Percentiles rank a stretch among this genome's conserved stretches.
phyloP scores from a whole-genome alignment of 768 basidiomycete species.

The Lactifluus volemus region DNA sequence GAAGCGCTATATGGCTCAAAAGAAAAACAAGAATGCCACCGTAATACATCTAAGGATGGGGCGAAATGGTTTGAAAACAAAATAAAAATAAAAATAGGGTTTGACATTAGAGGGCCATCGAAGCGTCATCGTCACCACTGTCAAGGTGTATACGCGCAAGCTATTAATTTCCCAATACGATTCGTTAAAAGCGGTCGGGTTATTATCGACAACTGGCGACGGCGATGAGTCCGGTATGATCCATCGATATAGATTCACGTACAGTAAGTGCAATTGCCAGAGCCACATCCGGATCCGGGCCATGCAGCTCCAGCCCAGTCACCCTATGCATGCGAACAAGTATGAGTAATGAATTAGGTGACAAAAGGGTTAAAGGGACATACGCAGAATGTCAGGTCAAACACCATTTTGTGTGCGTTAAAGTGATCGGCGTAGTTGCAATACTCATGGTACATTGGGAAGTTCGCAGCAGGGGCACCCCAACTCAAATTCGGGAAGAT shows the following conservation, averaged over 20 bases:
- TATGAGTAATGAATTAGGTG: not conserved
- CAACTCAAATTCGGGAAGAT: constrained; percentile 24
- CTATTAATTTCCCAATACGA: constrained; percentile 68
- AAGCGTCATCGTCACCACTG: not conserved
- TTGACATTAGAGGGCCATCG: not conserved
- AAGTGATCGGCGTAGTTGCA: constrained; percentile 50
- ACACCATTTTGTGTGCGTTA: constrained; percentile 43
- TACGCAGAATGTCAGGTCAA: constrained; percentile 57
- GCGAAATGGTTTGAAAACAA: not conserved
- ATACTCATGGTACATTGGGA: constrained; percentile 31
- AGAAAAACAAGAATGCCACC: not conserved
- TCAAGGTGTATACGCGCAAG: constrained; percentile 43
- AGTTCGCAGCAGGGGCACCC: constrained; percentile 41
- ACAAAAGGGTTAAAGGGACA: constrained; percentile 22
- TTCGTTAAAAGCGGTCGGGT: constrained; percentile 47
- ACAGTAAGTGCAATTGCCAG: constrained; percentile 41
- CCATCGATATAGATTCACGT: constrained; percentile 22
- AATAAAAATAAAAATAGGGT: not conserved
- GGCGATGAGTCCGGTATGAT: not conserved
- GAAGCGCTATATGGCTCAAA: not conserved
- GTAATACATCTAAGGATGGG: not conserved
- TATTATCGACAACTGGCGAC: constrained; percentile 44
- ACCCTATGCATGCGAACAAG: constrained; percentile 3
- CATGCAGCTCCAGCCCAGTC: constrained; percentile 14
- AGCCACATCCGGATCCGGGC: constrained; percentile 34